phyloP scores from a whole-genome alignment of 768 basidiomycete species.

The Roridomyces roridus region DNA sequence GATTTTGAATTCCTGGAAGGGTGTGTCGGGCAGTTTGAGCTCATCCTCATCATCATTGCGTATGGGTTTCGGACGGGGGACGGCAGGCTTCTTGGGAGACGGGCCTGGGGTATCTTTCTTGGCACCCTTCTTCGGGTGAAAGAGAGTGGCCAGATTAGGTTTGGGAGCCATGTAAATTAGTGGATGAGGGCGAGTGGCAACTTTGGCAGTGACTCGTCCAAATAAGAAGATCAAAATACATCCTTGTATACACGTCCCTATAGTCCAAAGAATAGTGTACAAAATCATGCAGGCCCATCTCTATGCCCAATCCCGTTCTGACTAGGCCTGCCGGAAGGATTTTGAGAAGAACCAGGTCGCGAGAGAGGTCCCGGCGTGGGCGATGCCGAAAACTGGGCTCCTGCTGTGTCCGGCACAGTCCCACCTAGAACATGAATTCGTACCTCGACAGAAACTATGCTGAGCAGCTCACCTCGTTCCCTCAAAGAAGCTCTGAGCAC shows the following conservation, averaged over 20 bases:
- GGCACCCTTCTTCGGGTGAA: constrained; percentile 71
- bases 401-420: too few relatives aligned
- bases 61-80: constrained; percentile 46
- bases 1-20: constrained; percentile 78
- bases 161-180: constrained; percentile 48
- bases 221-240: constrained; percentile 6
- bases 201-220: neutral
- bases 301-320: constrained; percentile 54
- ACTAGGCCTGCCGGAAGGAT: constrained; percentile 47
- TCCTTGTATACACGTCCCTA: constrained; percentile 14
- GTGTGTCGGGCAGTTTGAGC: constrained; percentile 66
- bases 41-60: constrained; percentile 54
- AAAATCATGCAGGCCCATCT: constrained; percentile 47
- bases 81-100: constrained; percentile 45
- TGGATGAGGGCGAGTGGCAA: constrained; percentile 8
- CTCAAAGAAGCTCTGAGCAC: too few relatives aligned
- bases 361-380: constrained; percentile 50
- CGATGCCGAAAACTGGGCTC: constrained; percentile 51
- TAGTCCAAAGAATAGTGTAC: constrained; percentile 17
- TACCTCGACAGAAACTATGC: too few relatives aligned
- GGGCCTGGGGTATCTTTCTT: constrained; percentile 37
- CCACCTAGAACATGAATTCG: too few relatives aligned
- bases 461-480: too few relatives aligned
- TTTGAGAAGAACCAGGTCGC: constrained; percentile 69
- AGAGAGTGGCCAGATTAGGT: constrained; percentile 54